A percentile compares a stretch with the other conserved stretches of the same genome.
Conservation (phyloP, 228 moss, liverwort and hornwort species). For the Sphagnum fallax region DNA sequence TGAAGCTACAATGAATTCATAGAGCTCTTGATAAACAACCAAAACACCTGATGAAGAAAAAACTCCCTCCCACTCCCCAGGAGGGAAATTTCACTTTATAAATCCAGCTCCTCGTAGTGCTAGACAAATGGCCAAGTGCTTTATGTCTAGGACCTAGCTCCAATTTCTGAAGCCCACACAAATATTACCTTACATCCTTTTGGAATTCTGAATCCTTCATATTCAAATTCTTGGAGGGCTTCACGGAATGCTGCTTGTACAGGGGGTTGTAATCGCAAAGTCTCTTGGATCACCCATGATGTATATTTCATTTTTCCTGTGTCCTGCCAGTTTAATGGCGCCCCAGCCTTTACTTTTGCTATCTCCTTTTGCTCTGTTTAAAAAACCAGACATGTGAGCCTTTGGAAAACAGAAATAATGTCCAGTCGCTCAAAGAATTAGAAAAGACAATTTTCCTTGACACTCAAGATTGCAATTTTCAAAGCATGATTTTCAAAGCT, state of each 20-base stretch:
- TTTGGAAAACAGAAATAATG: not conserved
- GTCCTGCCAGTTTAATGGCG: constrained; percentile 19
- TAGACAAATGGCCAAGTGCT: too few relatives aligned
- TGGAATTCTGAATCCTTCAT: constrained; percentile 19
- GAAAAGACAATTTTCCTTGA: too few relatives aligned
- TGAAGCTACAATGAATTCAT: too few relatives aligned
- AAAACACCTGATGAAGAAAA: too few relatives aligned
- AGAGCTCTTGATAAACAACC: too few relatives aligned
- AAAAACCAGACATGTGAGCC: not conserved
- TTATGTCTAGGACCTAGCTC: too few relatives aligned
- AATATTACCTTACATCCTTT: constrained; percentile 30
- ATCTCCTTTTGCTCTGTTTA: constrained; percentile 26
- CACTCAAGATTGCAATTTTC: too few relatives aligned
- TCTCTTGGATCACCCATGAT: constrained; percentile 32
- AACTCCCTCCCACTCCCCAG: too few relatives aligned
- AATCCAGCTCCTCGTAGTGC: too few relatives aligned
- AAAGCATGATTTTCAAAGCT: too few relatives aligned
- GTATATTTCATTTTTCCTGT: constrained; percentile 37
- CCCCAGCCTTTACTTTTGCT: constrained; percentile 9
- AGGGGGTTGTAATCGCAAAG: constrained; percentile 22
- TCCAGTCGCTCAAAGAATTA: not conserved
- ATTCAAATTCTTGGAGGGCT: constrained; percentile 19
- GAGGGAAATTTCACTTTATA: too few relatives aligned
- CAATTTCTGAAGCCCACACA: too few relatives aligned
- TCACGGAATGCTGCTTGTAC: not conserved